Base-by-base conservation (phyloP, 805 yeast genomes). In the Torulaspora franciscae region DNA sequence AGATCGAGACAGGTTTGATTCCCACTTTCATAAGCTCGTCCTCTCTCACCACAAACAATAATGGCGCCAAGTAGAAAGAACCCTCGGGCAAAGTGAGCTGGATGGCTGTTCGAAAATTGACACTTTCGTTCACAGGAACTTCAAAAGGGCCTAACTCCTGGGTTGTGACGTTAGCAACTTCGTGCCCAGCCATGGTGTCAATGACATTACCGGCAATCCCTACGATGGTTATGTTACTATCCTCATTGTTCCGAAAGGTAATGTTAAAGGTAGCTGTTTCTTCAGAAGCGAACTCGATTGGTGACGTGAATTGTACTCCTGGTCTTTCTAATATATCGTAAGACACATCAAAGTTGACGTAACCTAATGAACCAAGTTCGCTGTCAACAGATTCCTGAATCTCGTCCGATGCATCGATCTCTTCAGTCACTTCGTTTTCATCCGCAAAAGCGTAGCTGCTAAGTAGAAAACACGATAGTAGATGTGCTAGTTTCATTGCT, bases 181-280 rank as follows among this genome's bases (percentile, higher is more conserved):
- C 53, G 37, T 72, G 73, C 47, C 80, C 77, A 40, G 75, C 72
- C 48, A 66, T 67, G 22, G 85, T 79, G 47, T 79, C 73, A 45
- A 74, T 68, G 64, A 85, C 73, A 43, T 73, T 58, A 44, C 93
- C 93, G 43, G 86, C 83, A 45, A 82, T 77, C 47, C 88, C 93
- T 37, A 80, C 76, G 44, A 85, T 64, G 15, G 75, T 68, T 33
- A 76, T 69, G 4, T 71, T 72, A 11, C 59, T 64, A 6, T 74
- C 75, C 51, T 81, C 85, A 29, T 72, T 65, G 58, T 83, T 83
- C 40, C 62, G 55, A 48, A 83, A 72, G 6, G 71, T 64, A 61
- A 80, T 83, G 15, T 63, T 65, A 43, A 85, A 59, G 2, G 78
- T 64, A 29, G 78, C 64, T 23, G 71, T 67, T 30, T 83, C 83